Base-by-base conservation (phyloP, 2,329 filamentous ascomycete genomes). In the Fusarium kyushuense region DNA sequence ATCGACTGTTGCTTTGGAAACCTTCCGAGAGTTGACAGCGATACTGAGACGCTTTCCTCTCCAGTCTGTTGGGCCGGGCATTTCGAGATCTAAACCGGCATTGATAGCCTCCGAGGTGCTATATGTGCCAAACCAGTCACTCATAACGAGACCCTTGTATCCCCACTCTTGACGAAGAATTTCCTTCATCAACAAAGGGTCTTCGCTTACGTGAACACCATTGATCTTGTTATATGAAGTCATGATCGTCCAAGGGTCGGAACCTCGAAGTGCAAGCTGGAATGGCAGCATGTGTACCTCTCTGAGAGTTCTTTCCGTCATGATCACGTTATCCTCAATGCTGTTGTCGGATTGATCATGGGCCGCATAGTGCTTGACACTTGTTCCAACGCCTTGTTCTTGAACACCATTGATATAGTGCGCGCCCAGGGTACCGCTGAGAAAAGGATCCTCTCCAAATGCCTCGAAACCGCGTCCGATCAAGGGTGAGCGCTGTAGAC, bases 401-500 rank as follows among this genome's bases (percentile, higher is more conserved):
- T 82, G 79, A 6, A 82, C 76, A 4, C 79, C 79, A 29, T 76
- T 78, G 36, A 82, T 70, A 4, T 72, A 73, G 6, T 57, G 58
- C 3, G 70, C 51, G 0, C 79, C 80, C 35, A 79, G 72, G 2
- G 77, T 74, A 11, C 80, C 80, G 21, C 79, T 76, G 5, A 82
- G 72, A 12, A 81, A 75, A 7, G 80, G 80, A 60, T 82, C 80
- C 51, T 82, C 78, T 13, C 77, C 78, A 38, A 81, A 77, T 29
- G 77, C 79, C 58, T 82, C 80, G 42, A 81, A 81, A 17, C 79
- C 79, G 41, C 80, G 75, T n/a, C 80, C 80, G 6, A 80, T 80
- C 6, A 82, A 67, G 0, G 80, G 80, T 4, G 78, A 80, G 29
- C 80, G 76, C 38, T 81, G 80, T n/a, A 81, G 78, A 67, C 78